phyloP scores from a whole-genome alignment of 495 filamentous ascomycete species.

The Aspergillus bertholletiae region DNA sequence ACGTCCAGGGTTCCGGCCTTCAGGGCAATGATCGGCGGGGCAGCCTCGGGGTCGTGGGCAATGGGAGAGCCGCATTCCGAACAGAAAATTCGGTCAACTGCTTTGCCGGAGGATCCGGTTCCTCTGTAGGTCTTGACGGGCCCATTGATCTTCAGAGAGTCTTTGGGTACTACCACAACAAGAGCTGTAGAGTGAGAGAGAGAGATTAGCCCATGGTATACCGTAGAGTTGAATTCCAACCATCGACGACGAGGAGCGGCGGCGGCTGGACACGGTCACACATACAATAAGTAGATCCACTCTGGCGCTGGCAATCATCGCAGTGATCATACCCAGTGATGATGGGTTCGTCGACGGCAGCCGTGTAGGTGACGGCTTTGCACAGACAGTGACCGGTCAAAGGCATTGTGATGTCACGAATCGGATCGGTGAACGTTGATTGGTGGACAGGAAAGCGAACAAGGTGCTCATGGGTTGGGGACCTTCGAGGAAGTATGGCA shows the following conservation, averaged over 20 bases:
- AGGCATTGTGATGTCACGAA: slow-evolving; percentile 48
- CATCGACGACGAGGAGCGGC: too few relatives aligned
- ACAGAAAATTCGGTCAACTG: slow-evolving; percentile 67
- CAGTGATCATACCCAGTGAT: slow-evolving; percentile 66
- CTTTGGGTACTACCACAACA: slow-evolving; percentile 62
- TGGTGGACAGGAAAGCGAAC: slow-evolving; percentile 16
- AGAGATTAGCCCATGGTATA: not conserved
- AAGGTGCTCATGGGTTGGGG: slow-evolving; percentile 33
- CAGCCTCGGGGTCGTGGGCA: slow-evolving; percentile 65
- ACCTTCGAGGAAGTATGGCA: slow-evolving; percentile 21
- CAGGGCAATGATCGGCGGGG: slow-evolving; percentile 63
- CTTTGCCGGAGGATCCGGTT: slow-evolving; percentile 51
- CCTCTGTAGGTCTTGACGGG: slow-evolving; percentile 59
- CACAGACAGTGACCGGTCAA: slow-evolving; percentile 68
- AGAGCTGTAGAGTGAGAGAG: slow-evolving; percentile 45
- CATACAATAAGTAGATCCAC: slow-evolving; percentile 64
- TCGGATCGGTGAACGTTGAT: not conserved
- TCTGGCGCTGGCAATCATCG: slow-evolving; percentile 69
- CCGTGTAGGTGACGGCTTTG: slow-evolving; percentile 62
- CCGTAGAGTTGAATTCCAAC: too few relatives aligned
- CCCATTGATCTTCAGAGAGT: slow-evolving; percentile 55
- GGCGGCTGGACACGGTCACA: too few relatives aligned
- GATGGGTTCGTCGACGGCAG: slow-evolving; percentile 50
- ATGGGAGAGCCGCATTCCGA: slow-evolving; percentile 65
- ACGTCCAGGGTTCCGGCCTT: slow-evolving; percentile 61